phyloP scores from a whole-genome alignment of 1,284 basidiomycete genomes.

The Tremellales sp. region DNA sequence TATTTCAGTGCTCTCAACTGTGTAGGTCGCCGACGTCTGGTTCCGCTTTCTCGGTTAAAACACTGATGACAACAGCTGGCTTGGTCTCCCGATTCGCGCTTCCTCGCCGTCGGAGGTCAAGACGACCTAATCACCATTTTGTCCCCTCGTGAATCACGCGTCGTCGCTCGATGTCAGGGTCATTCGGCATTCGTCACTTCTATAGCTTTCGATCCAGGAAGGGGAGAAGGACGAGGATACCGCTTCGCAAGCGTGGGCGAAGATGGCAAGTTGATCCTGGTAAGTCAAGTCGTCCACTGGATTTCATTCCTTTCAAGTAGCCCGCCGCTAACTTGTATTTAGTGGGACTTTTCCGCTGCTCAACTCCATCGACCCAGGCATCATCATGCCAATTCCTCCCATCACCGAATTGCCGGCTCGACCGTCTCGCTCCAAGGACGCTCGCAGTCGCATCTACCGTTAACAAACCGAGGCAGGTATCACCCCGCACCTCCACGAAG shows the following conservation, averaged over 20 bases:
- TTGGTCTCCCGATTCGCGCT: conserved; percentile 93
- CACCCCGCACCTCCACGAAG: conserved; percentile 83
- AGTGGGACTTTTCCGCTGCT: conserved; percentile 85
- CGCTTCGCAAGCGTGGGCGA: conserved; percentile 90
- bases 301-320: background rate
- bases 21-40: conserved; percentile 18
- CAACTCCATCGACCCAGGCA: conserved; percentile 47
- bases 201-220: conserved; percentile 77
- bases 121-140: conserved; percentile 93
- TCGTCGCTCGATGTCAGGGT: conserved; percentile 94
- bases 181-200: conserved; percentile 90
- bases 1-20: conserved; percentile 89
- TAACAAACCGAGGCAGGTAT: conserved; percentile 57
- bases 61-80: conserved; percentile 58
- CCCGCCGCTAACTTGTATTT: conserved; percentile 1
- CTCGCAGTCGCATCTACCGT: conserved; percentile 18
- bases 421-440: conserved; percentile 52
- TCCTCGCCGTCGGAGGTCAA: conserved; percentile 85
- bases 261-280: conserved; percentile 85
- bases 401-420: conserved; percentile 30
- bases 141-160: conserved; percentile 82
- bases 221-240: conserved; percentile 80
- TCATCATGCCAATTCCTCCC: conserved; percentile 35
- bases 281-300: conserved; percentile 45
- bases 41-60: no score